Conservation (phyloP, 495 filamentous ascomycete genomes). For the Friedmanniomyces endolithicus region DNA sequence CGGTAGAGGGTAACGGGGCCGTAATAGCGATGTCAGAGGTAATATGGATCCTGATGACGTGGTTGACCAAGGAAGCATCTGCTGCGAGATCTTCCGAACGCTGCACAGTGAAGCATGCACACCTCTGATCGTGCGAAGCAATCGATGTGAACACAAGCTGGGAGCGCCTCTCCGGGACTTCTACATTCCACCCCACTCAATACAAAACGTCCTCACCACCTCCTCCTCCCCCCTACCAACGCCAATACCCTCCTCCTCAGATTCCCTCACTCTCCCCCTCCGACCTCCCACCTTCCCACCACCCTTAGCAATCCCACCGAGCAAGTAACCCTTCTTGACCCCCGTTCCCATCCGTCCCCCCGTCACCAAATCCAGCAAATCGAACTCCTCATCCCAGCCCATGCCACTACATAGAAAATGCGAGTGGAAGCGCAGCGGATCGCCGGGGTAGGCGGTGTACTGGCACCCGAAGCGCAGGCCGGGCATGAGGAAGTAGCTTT, state of each 20-base stretch:
- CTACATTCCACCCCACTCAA: constrained; percentile 78
- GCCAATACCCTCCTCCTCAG: constrained; percentile 19
- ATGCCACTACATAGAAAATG: constrained; percentile 72
- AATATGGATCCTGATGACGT: too few species aligned
- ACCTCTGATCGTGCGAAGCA: too few species aligned
- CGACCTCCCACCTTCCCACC: not conserved
- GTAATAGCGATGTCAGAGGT: too few species aligned
- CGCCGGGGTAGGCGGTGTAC: constrained; percentile 88
- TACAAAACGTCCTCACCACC: constrained; percentile 56
- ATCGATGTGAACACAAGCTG: too few species aligned
- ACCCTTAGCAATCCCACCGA: constrained; percentile 48
- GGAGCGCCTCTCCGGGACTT: too few species aligned
- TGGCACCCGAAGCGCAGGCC: constrained; percentile 90
- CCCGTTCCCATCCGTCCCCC: constrained; percentile 81
- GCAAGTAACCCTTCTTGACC: constrained; percentile 87
- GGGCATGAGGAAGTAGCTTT: constrained; percentile 76
- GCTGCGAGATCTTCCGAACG: too few species aligned
- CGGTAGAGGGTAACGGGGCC: too few species aligned
- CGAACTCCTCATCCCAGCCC: constrained; percentile 76
- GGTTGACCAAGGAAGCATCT: too few species aligned
- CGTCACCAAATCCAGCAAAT: constrained; percentile 68
- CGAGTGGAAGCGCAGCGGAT: constrained; percentile 85
- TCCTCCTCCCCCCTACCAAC: constrained; percentile 17
- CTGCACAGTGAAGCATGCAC: too few species aligned
- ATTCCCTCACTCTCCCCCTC: not conserved